Evolutionary conservation across 345 rosid genomes (phyloP).

Genomic region (Aethionema arabicum): DNA sequence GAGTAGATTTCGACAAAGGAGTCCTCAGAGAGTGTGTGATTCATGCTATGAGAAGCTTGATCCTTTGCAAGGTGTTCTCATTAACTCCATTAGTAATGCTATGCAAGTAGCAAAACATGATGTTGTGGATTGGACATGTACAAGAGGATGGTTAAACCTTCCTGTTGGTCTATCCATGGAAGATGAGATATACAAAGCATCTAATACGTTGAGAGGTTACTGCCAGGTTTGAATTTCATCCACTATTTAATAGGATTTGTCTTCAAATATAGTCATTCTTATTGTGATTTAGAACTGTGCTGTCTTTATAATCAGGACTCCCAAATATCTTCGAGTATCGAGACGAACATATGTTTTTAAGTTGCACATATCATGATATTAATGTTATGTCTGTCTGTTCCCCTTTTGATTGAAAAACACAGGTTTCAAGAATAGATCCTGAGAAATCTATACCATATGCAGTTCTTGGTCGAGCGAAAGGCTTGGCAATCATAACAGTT

Average conservation of each 20-base stretch:
- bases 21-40: conserved; percentile 96
- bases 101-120: conserved; percentile 93
- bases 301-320: background rate
- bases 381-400: background rate
- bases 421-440: conserved; percentile 79
- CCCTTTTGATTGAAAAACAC: conserved; percentile 19
- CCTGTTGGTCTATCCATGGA: conserved; percentile 95
- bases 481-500: conserved; percentile 86
- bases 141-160: conserved; percentile 92
- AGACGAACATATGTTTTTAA: background rate
- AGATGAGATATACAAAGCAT: conserved; percentile 89
- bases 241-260: conserved; percentile 1
- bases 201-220: conserved; percentile 76
- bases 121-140: conserved; percentile 88
- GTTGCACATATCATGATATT: background rate
- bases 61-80: conserved; percentile 79
- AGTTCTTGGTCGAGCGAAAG: conserved; percentile 74
- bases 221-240: conserved; percentile 49
- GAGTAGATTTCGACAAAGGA: conserved; percentile 73
- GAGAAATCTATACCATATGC: conserved; percentile 86
- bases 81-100: conserved; percentile 85
- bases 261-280: background rate
- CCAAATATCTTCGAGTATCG: conserved; percentile 3
- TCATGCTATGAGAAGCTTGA: conserved; percentile 92
- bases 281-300: background rate